Evolutionary conservation across 192 early-diverging fungal species (phyloP), one percentile per base, ranked within the genome.

Genomic region (Backusella psychrophila): DNA sequence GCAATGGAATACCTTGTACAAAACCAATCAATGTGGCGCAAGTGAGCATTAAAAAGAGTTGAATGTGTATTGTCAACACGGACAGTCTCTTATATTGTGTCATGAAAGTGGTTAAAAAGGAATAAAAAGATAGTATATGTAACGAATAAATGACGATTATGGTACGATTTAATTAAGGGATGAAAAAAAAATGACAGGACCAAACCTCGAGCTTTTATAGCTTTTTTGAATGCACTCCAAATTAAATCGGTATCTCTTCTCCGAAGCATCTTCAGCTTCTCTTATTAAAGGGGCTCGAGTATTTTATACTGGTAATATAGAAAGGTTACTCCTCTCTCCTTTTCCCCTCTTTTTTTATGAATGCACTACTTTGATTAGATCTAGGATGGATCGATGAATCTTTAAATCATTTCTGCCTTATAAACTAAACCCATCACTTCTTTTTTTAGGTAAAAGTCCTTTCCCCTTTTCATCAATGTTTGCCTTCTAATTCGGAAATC

Each of bases 1-100:
- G 34, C 35, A 79, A 41, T 9, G 68, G 69, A 26, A 69, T 23
- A 65, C 49, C 68, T 65, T 74, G 74, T 4, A 65, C 39, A 23
- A 74, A 52, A 49, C 68, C 73, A 42, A 74, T 34, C 21, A 52
- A 12, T 17, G 56, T 63, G 26, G 56, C 3, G 23, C 14, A 79
- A 68, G 0, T 39, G 44, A 19, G 68, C 53, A 73, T 66, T 15
- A 49, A 71, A 38, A 71, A 74, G 46, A 44, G 74, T n/a, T 33
- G 69, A 34, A 65, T 26, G 53, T 35, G 52, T 66, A 26, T 42
- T 66, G n/a, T 46, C 46, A 26, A 67, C 12, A 26, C 23, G 23
- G 8, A 65, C 38, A 65, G n/a, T 63, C 63, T 35, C 0, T 63
- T 56, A 34, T 73, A 6, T 1, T 9, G 34, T 15, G 19, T 66